These are phyloP conservation scores for Eimeria falciformis DNA, from an alignment of 169 alveolate genomes.

Conservation along the genomic window DNA sequence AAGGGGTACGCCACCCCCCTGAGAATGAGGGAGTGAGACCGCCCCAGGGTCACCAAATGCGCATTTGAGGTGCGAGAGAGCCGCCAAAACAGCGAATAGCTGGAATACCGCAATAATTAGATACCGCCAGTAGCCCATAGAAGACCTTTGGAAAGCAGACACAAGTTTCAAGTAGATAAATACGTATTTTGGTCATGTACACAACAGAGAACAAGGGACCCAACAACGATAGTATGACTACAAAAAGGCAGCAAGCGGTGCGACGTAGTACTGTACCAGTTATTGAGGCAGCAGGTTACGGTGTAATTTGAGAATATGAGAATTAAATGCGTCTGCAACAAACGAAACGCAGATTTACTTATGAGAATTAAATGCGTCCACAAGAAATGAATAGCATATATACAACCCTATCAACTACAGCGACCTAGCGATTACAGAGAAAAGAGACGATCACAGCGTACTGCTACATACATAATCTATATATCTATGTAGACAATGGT, in stretches of 20 bases:
- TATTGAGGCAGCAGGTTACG: not conserved
- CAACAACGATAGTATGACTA: not conserved
- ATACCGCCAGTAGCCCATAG: constrained; percentile 67
- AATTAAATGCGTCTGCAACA: not conserved
- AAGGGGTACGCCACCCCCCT: not conserved
- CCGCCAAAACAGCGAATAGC: not conserved
- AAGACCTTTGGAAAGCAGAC: not conserved
- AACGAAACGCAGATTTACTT: not conserved
- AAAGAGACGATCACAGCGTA: too few species aligned
- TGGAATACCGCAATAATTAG: constrained; percentile 13
- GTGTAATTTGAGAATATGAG: not conserved
- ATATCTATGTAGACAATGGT: too few species aligned
- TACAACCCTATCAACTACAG: too few species aligned
- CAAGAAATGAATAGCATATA: not conserved
- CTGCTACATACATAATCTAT: too few species aligned
- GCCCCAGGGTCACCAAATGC: constrained; percentile 66
- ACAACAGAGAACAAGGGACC: too few species aligned
- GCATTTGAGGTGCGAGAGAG: constrained; percentile 54
- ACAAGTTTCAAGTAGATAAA: not conserved
- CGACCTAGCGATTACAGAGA: too few species aligned
- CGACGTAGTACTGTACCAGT: not conserved
- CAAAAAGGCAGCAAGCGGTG: not conserved
- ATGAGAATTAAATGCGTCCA: not conserved
- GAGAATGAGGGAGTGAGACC: not conserved
- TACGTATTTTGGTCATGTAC: too few species aligned